phyloP scores from a whole-genome alignment of 2,329 filamentous ascomycete genomes.

The Fusarium sp. region DNA sequence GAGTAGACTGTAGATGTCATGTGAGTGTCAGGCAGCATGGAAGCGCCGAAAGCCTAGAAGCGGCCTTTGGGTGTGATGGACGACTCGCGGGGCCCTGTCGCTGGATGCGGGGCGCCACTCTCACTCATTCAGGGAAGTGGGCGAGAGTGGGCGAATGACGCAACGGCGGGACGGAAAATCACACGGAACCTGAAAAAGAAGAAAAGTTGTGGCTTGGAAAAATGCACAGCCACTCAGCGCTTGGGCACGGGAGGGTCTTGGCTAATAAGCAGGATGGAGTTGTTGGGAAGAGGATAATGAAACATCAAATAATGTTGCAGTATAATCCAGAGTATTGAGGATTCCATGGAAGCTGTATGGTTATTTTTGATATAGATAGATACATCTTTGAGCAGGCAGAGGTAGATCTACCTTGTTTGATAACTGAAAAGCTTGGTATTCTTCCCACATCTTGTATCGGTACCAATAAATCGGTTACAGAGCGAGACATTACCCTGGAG shows the following conservation, averaged over 20 bases:
- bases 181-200: background rate
- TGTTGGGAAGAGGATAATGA: background rate
- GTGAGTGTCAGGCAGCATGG: constrained; percentile 38
- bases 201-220: constrained; percentile 7
- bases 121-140: constrained; percentile 12
- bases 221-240: constrained; percentile 20
- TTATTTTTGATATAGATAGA: background rate
- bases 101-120: constrained; percentile 32
- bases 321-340: background rate
- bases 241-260: background rate
- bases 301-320: background rate
- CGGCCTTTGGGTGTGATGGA: background rate
- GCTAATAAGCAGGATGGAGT: background rate
- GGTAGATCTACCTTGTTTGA: background rate
- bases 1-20: constrained; percentile 31
- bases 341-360: background rate
- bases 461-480: background rate
- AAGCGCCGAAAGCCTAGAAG: constrained; percentile 38
- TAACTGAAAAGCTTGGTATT: background rate
- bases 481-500: background rate
- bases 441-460: background rate
- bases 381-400: too few relatives aligned
- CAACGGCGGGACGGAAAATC: constrained; percentile 34
- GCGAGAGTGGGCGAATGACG: constrained; percentile 36
- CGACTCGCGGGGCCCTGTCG: background rate